Percentiles rank a stretch among this genome's conserved stretches.
phyloP scores from a whole-genome alignment of 2,329 filamentous ascomycete species.

The Venturiaceae sp. region DNA sequence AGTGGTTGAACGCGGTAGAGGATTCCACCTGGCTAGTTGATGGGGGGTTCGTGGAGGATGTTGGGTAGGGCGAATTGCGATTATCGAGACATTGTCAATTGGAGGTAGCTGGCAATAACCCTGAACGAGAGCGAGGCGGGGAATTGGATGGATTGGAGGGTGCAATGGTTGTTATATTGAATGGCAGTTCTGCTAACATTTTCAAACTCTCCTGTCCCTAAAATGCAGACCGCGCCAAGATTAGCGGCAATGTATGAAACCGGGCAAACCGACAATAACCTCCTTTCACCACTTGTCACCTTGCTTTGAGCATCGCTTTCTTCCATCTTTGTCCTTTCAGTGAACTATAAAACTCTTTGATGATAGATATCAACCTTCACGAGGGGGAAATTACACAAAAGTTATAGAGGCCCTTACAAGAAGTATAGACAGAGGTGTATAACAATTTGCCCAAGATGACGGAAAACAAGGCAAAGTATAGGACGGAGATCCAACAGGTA shows the following conservation, averaged over 20 bases:
- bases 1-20: too few species aligned
- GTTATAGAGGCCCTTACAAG: background rate
- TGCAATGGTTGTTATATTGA: background rate
- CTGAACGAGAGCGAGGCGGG: background rate
- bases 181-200: too few species aligned
- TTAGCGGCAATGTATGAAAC: background rate
- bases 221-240: background rate
- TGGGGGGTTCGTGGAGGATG: background rate
- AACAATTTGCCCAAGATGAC: slow-evolving; percentile 15
- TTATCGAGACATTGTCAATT: background rate
- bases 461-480: slow-evolving; percentile 74
- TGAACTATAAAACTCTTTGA: background rate
- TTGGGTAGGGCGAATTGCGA: background rate
- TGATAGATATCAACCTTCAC: background rate
- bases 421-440: background rate
- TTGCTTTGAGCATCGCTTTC: too few species aligned
- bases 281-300: background rate
- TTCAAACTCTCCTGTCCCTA: too few species aligned
- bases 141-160: background rate
- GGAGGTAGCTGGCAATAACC: background rate
- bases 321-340: background rate
- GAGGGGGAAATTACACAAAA: background rate
- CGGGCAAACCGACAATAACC: background rate
- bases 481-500: slow-evolving; percentile 97
- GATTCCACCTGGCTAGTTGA: background rate